Percentiles rank a stretch among this genome's conserved stretches.
Conservation (phyloP, 192 early-diverging fungal species). For the Gamsiella multidivaricata region DNA sequence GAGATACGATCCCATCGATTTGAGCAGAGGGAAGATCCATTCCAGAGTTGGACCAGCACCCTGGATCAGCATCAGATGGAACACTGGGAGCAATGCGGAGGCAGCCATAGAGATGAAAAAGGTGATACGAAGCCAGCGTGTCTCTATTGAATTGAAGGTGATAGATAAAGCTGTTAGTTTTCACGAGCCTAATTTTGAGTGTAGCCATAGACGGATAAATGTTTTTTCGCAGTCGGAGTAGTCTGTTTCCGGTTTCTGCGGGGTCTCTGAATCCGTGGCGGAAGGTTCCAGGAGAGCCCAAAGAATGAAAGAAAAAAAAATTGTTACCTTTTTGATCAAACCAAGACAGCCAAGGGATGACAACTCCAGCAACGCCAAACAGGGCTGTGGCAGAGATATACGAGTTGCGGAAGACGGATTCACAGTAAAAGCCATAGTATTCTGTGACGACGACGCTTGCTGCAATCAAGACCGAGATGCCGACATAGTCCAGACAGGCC, state of each 20-base stretch:
- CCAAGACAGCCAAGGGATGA: slow-evolving; percentile 63
- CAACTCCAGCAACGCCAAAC: slow-evolving; percentile 61
- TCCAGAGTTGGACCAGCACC: slow-evolving; percentile 53
- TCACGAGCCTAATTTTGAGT: too few species aligned
- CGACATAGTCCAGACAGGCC: slow-evolving; percentile 72
- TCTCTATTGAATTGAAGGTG: slow-evolving; percentile 16
- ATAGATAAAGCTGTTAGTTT: not conserved
- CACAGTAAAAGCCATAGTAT: slow-evolving; percentile 71
- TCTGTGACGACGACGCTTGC: slow-evolving; percentile 67
- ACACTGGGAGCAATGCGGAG: slow-evolving; percentile 58
- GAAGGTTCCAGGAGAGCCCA: too few species aligned
- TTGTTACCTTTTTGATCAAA: slow-evolving; percentile 59
- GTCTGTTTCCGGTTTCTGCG: too few species aligned
- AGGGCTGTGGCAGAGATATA: slow-evolving; percentile 65
- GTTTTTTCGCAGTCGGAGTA: not conserved
- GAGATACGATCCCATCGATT: slow-evolving; percentile 61
- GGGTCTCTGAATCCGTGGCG: too few species aligned
- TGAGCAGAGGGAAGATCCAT: slow-evolving; percentile 58
- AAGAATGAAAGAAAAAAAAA: slow-evolving; percentile 1
- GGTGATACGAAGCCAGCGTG: slow-evolving; percentile 60
- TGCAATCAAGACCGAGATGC: slow-evolving; percentile 70
- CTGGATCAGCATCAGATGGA: slow-evolving; percentile 58
- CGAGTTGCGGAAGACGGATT: slow-evolving; percentile 35
- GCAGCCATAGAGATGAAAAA: slow-evolving; percentile 66
- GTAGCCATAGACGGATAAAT: too few species aligned